Base-by-base conservation (phyloP, 192 early-diverging fungal genomes). In the Coemansia sp. region DNA sequence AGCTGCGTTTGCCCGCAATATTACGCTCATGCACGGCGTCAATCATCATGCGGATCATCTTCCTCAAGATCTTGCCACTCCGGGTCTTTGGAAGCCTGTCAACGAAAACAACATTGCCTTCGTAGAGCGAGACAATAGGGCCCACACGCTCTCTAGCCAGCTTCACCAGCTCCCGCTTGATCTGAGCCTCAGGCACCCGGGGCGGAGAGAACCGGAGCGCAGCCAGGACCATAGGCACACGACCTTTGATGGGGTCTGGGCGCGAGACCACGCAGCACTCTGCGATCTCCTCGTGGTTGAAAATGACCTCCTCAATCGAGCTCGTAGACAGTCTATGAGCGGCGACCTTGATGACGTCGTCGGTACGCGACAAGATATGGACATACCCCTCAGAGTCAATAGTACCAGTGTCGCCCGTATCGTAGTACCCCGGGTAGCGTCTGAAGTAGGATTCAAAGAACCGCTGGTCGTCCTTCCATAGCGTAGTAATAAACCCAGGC, bases 321-420 rank as follows among this genome's bases (percentile, higher is more conserved):
- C 91, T 91, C 2, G 91, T 91, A 7, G 88, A 90, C 5, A 96
- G 77, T 0, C 94, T 88, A 70, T 96, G 94, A 11, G 89, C 92
- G 0, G 94, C 93, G 0, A 92, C 90, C 67, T 96, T 94, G 70
- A 96, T 91, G 38, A 96, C 86, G 59, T 91, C 88, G 65, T 89
- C 88, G 5, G 86, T 87, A 43, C 90, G 84, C 40, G 88, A 90
- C 71, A 89, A 75, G 13, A 91, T 78, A 43, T 88, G 87, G 24
- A 91, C 85, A 64, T 88, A 89, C 3, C 89, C 91, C 53, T 91
- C 87, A 38, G 82, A 81, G 77, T 93, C 93, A 38, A 92, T 80
- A 65, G 87, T 85, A 11, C 92, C 94, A 0, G 90, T 87, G 67
- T 96, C 94, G 8, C 93, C 92, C 0, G 90, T 91, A 69, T 92